Evolutionary conservation across 1,284 basidiomycete species (phyloP), one percentile per base, ranked within the genome.

Genomic region (Trametes sp.): DNA sequence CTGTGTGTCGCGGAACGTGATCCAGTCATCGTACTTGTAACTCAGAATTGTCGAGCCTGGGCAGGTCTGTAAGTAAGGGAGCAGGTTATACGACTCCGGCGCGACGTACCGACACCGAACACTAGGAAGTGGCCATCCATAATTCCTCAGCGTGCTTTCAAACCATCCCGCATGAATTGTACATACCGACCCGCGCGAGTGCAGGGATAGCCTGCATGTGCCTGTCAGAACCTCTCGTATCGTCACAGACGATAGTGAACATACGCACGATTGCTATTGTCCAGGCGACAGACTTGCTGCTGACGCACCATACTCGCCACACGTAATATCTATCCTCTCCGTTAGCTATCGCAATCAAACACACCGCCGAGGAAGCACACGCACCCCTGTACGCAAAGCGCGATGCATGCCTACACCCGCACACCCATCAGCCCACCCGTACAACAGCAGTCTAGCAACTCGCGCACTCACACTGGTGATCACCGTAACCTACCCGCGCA

Each of bases 341-440:
- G 11, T 57, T 0, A 50, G 56, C 26, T 36, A 2, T n/a, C 11
- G 21, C n/a, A 11, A 4, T 4, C 31, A 8, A 23, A 6, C 8
- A 16, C 1, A 28, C 4, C 23, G 26, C 16, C 24, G 13, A 23
- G 19, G 13, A 21, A 19, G 9, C 14, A 14, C 7, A 55, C 54
- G 33, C 41, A 57, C 36, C 56, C 57, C 46, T 59, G 57, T n/a
- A 59, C 57, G 21, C 57, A 59, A n/a, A 59, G 50, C 21, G 57
- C 57, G 33, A 59, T 53, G 19, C 57, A 49, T 3, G 50, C 57
- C 57, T 59, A 23, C 5, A 29, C 16, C 26, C 45, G 26, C 4
- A 19, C 16, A 19, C 38, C 26, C n/a, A n/a, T n/a, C n/a, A n/a
- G n/a, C n/a, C n/a, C n/a, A n/a, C n/a, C n/a, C n/a, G n/a, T n/a